Evolutionary conservation across 2,329 filamentous ascomycete species (phyloP).

Genomic region (Xylogone sp.): DNA sequence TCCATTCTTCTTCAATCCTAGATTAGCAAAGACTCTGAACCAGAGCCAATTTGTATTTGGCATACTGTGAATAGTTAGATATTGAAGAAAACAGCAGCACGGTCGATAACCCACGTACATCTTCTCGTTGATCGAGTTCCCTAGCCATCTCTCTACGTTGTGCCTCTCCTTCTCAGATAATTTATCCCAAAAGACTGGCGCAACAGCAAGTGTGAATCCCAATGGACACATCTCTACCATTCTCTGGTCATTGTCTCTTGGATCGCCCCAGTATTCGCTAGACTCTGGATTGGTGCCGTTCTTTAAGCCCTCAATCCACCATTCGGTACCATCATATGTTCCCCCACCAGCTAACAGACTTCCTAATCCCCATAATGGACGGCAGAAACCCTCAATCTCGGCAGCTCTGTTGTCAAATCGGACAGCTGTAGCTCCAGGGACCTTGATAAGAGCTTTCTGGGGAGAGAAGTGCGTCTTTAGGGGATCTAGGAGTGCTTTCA

Average conservation of each 20-base stretch:
- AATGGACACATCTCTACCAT: conserved; percentile 86
- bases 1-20: conserved; percentile 72
- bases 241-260: conserved; percentile 72
- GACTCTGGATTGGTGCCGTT: conserved; percentile 67
- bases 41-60: conserved; percentile 68
- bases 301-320: conserved; percentile 68
- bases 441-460: conserved; percentile 58
- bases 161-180: conserved; percentile 57
- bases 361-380: conserved; percentile 73
- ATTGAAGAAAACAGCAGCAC: conserved; percentile 27
- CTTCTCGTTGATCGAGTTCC: conserved; percentile 73
- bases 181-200: conserved; percentile 43
- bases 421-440: conserved; percentile 67
- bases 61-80: conserved; percentile 57
- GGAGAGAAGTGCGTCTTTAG: conserved; percentile 70
- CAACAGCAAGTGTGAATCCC: conserved; percentile 70
- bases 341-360: conserved; percentile 66
- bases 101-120: conserved; percentile 42
- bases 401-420: conserved; percentile 75
- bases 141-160: conserved; percentile 70
- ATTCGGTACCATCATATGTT: conserved; percentile 57
- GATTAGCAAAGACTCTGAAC: conserved; percentile 82
- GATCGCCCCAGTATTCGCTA: conserved; percentile 73
- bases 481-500: conserved; percentile 64
- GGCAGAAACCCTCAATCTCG: conserved; percentile 56